Evolutionary conservation across 768 basidiomycete species (phyloP), one percentile per base, ranked within the genome.

Genomic region (Lactifluus hygrophoroides): DNA sequence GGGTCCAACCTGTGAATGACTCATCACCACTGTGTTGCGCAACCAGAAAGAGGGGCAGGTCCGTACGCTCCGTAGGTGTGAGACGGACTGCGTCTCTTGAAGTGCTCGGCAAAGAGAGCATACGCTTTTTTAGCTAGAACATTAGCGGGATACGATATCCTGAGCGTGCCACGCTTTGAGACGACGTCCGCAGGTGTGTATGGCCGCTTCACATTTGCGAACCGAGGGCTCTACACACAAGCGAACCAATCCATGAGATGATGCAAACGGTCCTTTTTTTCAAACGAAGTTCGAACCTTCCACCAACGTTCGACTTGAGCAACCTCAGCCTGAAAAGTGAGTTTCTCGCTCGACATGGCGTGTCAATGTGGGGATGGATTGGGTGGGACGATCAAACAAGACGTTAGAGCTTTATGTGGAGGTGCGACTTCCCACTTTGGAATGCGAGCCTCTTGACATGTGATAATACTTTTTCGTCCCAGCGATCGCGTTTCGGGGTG

Each of bases 41-140:
- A 32, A 32, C 32, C 27, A 16, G 23, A 5, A 13, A 48, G 7
- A 2, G 17, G 14, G 48, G 21, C 27, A n/a, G 28, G 42, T n/a
- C 1, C 35, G 81, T 70, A 97, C 93, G 94, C 94, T 76, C 96
- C 96, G 69, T 98, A 99, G 61, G 96, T 99, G 70, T 94, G 91
- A 21, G 90, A 94, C 0, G 90, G 88, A 3, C 89, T 89, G 35
- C 86, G 81, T 57, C 77, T 78, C 70, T 80, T 81, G 53, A 83
- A 85, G 69, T 96, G 94, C 62, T 88, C 77, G 50, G 80, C 77
- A 63, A 99, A 80, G 58, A 87, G 69, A 7, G 70, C 67, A 77
- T 82, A 95, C 37, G 96, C 80, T 73, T 98, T 98, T 80, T 93
- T 90, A 63, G 80, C 94, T 69, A 83, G 81, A 1, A 84, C 66